phyloP scores from a whole-genome alignment of 1,139 yeast species.

The Wickerhamomyces sp. region DNA sequence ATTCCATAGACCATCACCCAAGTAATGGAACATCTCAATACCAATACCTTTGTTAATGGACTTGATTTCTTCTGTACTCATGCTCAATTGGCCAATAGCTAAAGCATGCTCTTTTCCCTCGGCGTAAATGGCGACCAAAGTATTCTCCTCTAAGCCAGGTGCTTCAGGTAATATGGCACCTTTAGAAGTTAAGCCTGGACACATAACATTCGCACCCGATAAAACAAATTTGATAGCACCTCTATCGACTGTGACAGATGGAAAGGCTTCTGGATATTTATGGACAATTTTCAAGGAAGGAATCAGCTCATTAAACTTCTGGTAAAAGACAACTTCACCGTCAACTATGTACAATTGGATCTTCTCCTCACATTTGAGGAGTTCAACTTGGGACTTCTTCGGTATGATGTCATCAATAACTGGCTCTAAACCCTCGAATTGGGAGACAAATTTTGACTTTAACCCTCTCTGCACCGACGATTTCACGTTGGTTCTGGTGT shows the following conservation, averaged over 20 bases:
- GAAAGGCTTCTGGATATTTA: constrained; percentile 77
- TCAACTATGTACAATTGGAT: constrained; percentile 75
- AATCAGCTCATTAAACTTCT: constrained; percentile 78
- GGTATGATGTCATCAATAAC: constrained; percentile 82
- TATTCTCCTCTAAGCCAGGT: constrained; percentile 54
- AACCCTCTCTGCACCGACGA: constrained; percentile 88
- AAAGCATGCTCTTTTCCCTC: constrained; percentile 91
- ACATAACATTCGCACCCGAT: constrained; percentile 95
- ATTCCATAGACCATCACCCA: constrained; percentile 90
- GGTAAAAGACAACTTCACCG: constrained; percentile 71
- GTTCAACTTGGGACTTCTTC: constrained; percentile 81
- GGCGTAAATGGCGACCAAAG: constrained; percentile 78
- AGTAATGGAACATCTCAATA: constrained; percentile 75
- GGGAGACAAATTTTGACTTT: constrained; percentile 64
- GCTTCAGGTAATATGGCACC: constrained; percentile 85
- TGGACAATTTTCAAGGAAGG: constrained; percentile 80
- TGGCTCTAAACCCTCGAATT: constrained; percentile 69
- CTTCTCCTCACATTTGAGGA: constrained; percentile 86
- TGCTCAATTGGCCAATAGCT: constrained; percentile 80
- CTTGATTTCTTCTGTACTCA: constrained; percentile 91
- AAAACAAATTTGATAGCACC: constrained; percentile 95
- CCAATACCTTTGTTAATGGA: constrained; percentile 85
- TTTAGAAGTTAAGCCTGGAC: constrained; percentile 91
- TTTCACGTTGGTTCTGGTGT: constrained; percentile 86
- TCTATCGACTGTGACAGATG: constrained; percentile 85